Evolutionary conservation across 2,329 filamentous ascomycete species (phyloP).

Genomic region (Botrytis squamosa): DNA sequence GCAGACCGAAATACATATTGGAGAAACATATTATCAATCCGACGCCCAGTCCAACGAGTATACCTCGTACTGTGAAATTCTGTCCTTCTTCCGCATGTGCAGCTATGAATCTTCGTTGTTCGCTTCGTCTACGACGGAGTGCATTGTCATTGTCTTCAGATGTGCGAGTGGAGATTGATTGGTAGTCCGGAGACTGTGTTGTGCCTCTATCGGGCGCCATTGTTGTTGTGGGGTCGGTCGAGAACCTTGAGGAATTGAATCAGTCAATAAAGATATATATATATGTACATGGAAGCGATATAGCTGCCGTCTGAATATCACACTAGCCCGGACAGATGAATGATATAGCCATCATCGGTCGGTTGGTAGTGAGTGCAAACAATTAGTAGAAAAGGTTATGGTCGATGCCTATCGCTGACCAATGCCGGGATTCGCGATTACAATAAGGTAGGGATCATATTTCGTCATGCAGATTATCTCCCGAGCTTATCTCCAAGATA

Average conservation of each 20-base stretch:
- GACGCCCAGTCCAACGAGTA: constrained; percentile 76
- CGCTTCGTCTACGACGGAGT: constrained; percentile 32
- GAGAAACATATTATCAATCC: constrained; percentile 92
- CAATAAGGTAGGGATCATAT: background rate
- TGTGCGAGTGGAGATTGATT: constrained; percentile 31
- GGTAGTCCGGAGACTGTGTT: constrained; percentile 27
- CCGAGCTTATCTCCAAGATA: constrained; percentile 20
- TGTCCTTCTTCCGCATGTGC: constrained; percentile 43
- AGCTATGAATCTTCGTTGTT: constrained; percentile 35
- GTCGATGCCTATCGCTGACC: constrained; percentile 16
- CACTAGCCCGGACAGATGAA: background rate
- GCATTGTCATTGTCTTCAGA: constrained; percentile 19
- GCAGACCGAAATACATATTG: constrained; percentile 98
- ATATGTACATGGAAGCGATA: background rate
- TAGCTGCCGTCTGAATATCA: background rate
- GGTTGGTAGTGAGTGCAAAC: background rate
- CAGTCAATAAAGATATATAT: background rate
- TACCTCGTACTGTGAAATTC: constrained; percentile 82
- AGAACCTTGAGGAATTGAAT: background rate
- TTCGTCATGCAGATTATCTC: constrained; percentile 13
- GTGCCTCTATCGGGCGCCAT: constrained; percentile 35
- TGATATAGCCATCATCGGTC: background rate
- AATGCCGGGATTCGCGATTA: constrained; percentile 2
- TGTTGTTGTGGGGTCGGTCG: background rate
- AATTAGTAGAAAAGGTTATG: background rate